A percentile compares a stretch with the other conserved stretches of the same genome.
These are phyloP conservation scores for Aspergillus mulundensis DNA, from an alignment of 495 filamentous ascomycete species.

Conservation along the genomic window DNA sequence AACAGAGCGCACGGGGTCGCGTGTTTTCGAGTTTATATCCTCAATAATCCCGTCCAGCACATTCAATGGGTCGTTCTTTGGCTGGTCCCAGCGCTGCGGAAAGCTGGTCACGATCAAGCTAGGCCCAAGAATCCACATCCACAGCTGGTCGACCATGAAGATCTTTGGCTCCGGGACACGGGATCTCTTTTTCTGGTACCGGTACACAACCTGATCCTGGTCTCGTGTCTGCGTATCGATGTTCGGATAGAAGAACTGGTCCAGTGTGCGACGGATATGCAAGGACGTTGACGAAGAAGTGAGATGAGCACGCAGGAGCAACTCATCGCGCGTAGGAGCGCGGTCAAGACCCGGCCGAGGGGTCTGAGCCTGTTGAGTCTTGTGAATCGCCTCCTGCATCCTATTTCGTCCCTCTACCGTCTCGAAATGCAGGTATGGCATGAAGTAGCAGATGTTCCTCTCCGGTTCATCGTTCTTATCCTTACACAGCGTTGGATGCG, in stretches of 20 bases:
- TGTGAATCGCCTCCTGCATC: conserved; percentile 58
- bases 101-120: conserved; percentile 65
- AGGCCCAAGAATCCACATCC: conserved; percentile 66
- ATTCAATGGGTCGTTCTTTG: conserved; percentile 62
- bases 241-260: conserved; percentile 69
- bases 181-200: conserved; percentile 48
- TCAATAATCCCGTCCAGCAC: conserved; percentile 63
- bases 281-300: conserved; percentile 50
- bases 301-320: conserved; percentile 62
- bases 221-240: conserved; percentile 65
- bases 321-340: conserved; percentile 49
- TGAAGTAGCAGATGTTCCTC: conserved; percentile 57
- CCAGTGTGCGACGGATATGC: conserved; percentile 64
- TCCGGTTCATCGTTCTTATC: conserved; percentile 19
- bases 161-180: conserved; percentile 55
- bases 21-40: conserved; percentile 65
- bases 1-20: conserved; percentile 57
- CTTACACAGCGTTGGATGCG: conserved; percentile 27
- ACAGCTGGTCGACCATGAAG: conserved; percentile 73
- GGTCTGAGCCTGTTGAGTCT: conserved; percentile 30
- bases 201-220: conserved; percentile 66
- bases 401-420: conserved; percentile 51
- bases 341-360: conserved; percentile 23
- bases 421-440: conserved; percentile 70
- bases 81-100: conserved; percentile 66